A percentile compares a stretch with the other conserved stretches of the same genome.
Conservation (phyloP, 306 rosid species). For the Ammopiptanthus mongolicus region DNA sequence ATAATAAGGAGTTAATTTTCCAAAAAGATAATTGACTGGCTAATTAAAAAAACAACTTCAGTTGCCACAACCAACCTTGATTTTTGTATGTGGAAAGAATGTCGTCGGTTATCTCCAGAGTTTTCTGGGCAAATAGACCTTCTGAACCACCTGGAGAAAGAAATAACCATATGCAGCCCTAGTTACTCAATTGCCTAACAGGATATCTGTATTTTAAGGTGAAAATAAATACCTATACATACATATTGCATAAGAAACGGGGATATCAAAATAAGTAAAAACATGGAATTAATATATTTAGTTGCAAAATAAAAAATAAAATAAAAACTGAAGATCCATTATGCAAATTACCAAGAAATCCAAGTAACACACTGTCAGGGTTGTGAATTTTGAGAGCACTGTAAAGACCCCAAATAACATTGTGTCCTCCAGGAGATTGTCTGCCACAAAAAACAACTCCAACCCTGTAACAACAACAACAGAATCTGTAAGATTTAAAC, state of each 20-base stretch:
- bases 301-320: background rate
- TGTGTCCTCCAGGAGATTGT: conserved; percentile 99
- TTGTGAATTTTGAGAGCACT: conserved; percentile 81
- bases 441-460: conserved; percentile 94
- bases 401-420: conserved; percentile 90
- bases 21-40: background rate
- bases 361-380: conserved; percentile 64
- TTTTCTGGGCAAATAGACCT: conserved; percentile 88
- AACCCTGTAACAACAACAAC: conserved; percentile 47
- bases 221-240: background rate
- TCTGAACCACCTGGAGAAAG: conserved; percentile 84
- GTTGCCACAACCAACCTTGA: conserved; percentile 57
- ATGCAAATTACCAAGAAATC: conserved; percentile 70
- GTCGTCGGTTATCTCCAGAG: conserved; percentile 75
- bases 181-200: background rate
- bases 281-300: background rate
- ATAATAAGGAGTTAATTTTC: background rate
- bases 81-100: conserved; percentile 84
- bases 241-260: background rate
- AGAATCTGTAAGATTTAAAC: conserved; percentile 9
- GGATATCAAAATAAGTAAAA: background rate
- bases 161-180: background rate
- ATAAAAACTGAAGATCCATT: background rate
- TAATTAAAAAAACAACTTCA: background rate
- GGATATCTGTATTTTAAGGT: background rate